Conservation (phyloP, 495 filamentous ascomycete species). For the Tirmania nivea region DNA sequence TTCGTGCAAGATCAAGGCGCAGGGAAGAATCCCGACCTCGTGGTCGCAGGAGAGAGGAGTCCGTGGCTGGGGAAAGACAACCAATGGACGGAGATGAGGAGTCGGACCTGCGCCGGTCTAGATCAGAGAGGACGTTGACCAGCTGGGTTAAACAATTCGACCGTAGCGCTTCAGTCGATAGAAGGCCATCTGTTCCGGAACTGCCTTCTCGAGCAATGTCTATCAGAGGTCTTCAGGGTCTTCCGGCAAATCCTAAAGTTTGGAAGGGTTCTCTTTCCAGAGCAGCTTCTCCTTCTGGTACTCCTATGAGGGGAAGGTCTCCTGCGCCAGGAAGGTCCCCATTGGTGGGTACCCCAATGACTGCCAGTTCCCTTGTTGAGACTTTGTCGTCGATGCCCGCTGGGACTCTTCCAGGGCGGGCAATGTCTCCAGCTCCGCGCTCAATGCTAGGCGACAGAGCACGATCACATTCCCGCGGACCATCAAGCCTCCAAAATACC, state of each 20-base stretch:
- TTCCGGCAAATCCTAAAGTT: constrained; percentile 16
- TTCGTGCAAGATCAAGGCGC: neutral
- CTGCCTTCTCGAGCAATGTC: constrained; percentile 8
- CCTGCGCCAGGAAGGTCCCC: constrained; percentile 6
- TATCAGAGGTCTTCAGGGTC: constrained; percentile 9
- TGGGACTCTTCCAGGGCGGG: constrained; percentile 7
- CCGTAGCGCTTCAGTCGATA: constrained; percentile 8
- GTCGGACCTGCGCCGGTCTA: constrained; percentile 10
- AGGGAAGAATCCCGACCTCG: constrained; percentile 3
- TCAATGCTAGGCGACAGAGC: constrained; percentile 5
- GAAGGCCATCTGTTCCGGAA: constrained; percentile 10
- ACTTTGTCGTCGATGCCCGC: constrained; percentile 7
- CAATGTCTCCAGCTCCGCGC: neutral
- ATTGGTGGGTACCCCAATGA: neutral
- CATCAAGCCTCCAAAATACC: too few relatives aligned
- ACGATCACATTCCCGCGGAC: constrained; percentile 1
- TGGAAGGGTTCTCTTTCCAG: constrained; percentile 17
- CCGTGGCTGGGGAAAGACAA: constrained; percentile 7
- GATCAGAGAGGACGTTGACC: constrained; percentile 16
- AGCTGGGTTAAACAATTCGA: constrained; percentile 18
- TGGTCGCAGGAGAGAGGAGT: constrained; percentile 9
- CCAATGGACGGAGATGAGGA: neutral
- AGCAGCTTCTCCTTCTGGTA: constrained; percentile 1
- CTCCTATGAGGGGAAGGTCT: constrained; percentile 3
- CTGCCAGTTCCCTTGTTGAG: neutral